Percentiles rank a stretch among this genome's conserved stretches.
Conservation (phyloP, 805 yeast genomes). For the Pichia membranifaciens region DNA sequence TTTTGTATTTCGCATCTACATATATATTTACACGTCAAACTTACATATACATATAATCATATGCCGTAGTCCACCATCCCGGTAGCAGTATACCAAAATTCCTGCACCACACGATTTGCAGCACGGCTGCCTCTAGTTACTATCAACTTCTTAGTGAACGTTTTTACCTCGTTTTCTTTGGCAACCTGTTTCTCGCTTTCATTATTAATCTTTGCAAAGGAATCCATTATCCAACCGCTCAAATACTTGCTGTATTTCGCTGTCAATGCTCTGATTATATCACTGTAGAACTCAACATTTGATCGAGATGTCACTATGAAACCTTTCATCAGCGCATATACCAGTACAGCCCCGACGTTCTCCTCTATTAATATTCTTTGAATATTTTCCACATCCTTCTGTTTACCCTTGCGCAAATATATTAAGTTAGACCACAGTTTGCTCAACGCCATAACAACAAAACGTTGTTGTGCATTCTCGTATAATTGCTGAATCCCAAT, state of each 20-base stretch:
- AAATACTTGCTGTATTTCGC: slow-evolving; percentile 34
- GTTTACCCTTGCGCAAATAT: slow-evolving; percentile 37
- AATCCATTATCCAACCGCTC: slow-evolving; percentile 41
- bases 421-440: slow-evolving; percentile 51
- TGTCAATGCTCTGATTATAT: slow-evolving; percentile 38
- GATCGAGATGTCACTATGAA: slow-evolving; percentile 52
- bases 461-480: slow-evolving; percentile 45
- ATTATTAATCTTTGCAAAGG: slow-evolving; percentile 26
- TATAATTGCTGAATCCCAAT: slow-evolving; percentile 33
- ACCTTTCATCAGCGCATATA: slow-evolving; percentile 36
- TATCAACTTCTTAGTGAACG: slow-evolving; percentile 49
- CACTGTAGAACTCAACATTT: slow-evolving; percentile 51
- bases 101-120: slow-evolving; percentile 49
- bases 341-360: slow-evolving; percentile 27
- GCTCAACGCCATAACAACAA: slow-evolving; percentile 46
- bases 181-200: slow-evolving; percentile 21
- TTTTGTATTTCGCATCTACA: no score
- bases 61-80: slow-evolving; percentile 42
- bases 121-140: slow-evolving; percentile 62
- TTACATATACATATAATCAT: background rate
- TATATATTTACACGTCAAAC: background rate
- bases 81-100: slow-evolving; percentile 60
- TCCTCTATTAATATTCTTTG: slow-evolving; percentile 27
- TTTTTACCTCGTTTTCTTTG: slow-evolving; percentile 29
- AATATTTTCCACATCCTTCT: slow-evolving; percentile 26